These are phyloP conservation scores for Colletotrichum melonis DNA, from an alignment of 2,329 filamentous ascomycete species.

Conservation along the genomic window DNA sequence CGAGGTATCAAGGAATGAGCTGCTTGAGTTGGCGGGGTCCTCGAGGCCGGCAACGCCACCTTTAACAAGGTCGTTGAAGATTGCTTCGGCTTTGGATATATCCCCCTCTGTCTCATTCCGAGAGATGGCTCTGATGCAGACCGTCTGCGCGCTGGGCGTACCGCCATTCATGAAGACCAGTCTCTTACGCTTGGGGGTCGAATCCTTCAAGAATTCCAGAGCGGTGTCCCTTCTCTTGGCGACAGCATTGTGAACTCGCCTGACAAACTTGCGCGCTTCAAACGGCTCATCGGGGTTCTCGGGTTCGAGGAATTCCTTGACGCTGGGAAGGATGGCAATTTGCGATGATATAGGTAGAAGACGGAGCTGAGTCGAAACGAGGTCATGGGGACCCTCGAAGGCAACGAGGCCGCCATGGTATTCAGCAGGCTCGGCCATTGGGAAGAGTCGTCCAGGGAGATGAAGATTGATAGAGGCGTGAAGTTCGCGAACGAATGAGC, in stretches of 20 bases:
- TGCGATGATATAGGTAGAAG: slow-evolving; percentile 69
- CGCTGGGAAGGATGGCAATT: slow-evolving; percentile 65
- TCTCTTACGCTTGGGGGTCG: slow-evolving; percentile 59
- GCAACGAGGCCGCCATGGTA: slow-evolving; percentile 66
- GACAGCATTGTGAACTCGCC: slow-evolving; percentile 62
- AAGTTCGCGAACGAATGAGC: background rate
- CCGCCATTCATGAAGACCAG: slow-evolving; percentile 72
- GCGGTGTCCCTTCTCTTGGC: slow-evolving; percentile 60
- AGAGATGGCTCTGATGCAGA: slow-evolving; percentile 67
- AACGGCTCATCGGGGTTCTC: slow-evolving; percentile 42
- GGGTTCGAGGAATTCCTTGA: slow-evolving; percentile 58
- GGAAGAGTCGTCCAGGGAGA: background rate
- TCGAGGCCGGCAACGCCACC: slow-evolving; percentile 57
- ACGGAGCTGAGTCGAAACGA: slow-evolving; percentile 68
- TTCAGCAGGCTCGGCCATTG: slow-evolving; percentile 35
- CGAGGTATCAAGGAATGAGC: slow-evolving; percentile 11
- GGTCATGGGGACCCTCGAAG: slow-evolving; percentile 67
- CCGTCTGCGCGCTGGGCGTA: slow-evolving; percentile 62
- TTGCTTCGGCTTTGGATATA: slow-evolving; percentile 58
- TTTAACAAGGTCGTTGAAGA: slow-evolving; percentile 63
- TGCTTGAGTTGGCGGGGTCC: slow-evolving; percentile 23
- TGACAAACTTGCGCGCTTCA: slow-evolving; percentile 52
- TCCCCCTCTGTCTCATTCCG: slow-evolving; percentile 63
- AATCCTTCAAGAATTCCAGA: slow-evolving; percentile 60
- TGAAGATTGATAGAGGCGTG: background rate